Conservation (phyloP, 768 basidiomycete genomes). For the Leccinellum luteum region DNA sequence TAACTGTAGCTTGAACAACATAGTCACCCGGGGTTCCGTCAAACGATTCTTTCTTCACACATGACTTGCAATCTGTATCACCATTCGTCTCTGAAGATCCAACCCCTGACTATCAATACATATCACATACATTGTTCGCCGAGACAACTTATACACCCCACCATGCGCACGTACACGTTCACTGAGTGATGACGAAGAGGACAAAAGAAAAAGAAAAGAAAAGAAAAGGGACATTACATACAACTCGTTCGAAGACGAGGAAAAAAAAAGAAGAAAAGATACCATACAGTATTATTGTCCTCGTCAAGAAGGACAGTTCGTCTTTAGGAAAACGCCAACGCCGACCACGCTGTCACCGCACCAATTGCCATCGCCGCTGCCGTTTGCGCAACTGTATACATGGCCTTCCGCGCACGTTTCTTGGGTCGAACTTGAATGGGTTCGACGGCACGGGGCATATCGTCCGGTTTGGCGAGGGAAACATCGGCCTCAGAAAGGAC, state of each 20-base stretch:
- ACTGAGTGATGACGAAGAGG: neutral
- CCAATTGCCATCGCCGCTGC: slow-evolving; percentile 63
- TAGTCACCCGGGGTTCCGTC: no score
- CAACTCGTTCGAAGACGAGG: neutral
- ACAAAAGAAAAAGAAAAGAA: neutral
- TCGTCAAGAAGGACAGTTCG: neutral
- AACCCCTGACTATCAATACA: slow-evolving; percentile 8
- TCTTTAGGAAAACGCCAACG: slow-evolving; percentile 59
- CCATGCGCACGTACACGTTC: slow-evolving; percentile 1
- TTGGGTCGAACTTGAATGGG: slow-evolving; percentile 21
- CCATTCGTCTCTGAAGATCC: neutral
- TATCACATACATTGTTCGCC: slow-evolving; percentile 8
- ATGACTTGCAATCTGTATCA: neutral
- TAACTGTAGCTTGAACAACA: no score
- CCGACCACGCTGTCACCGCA: slow-evolving; percentile 71
- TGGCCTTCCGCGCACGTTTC: slow-evolving; percentile 45
- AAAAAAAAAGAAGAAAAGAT: neutral
- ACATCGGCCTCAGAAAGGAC: neutral
- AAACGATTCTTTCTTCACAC: no score
- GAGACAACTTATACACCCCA: slow-evolving; percentile 4
- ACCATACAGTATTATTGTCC: neutral
- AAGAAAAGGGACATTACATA: neutral
- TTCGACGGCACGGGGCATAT: neutral
- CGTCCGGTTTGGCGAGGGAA: neutral
- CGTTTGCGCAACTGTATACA: slow-evolving; percentile 49